Base-by-base conservation (phyloP, 2,329 filamentous ascomycete genomes). In the Truncatella angustata region DNA sequence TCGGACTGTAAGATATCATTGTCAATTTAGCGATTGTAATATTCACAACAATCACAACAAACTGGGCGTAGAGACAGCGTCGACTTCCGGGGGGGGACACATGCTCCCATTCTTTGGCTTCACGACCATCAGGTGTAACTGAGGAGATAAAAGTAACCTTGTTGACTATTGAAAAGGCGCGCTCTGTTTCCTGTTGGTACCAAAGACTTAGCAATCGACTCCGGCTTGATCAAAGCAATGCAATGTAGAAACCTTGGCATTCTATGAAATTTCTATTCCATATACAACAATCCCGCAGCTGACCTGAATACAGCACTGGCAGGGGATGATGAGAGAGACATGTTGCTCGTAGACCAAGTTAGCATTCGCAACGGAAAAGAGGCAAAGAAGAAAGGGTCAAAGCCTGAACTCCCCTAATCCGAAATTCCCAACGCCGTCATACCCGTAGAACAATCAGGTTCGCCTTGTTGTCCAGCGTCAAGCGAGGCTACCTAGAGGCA, bases 1-100 rank as follows among this genome's bases (percentile, higher is more conserved):
- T 84, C 54, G 71, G 70, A 14, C 51, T 74, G 28, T 65, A 51
- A 53, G 51, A 52, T 53, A 24, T 28, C 40, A 52, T 40, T 48
- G 21, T 16, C 34, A 23, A n/a, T n/a, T n/a, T n/a, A n/a, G n/a
- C n/a, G n/a, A n/a, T n/a, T n/a, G n/a, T n/a, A n/a, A n/a, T n/a
- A n/a, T n/a, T n/a, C n/a, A n/a, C n/a, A n/a, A n/a, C n/a, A n/a
- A n/a, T n/a, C n/a, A n/a, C n/a, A n/a, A n/a, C n/a, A n/a, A n/a
- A n/a, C n/a, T n/a, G 6, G 18, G 16, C 37, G n/a, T n/a, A n/a
- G n/a, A n/a, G n/a, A n/a, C n/a, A n/a, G n/a, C n/a, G n/a, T n/a
- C n/a, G n/a, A n/a, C n/a, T n/a, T n/a, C n/a, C n/a, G n/a, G n/a
- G n/a, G n/a, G n/a, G n/a, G n/a, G n/a, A n/a, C n/a, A n/a, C n/a